Conservation (phyloP, 441 rosid species). For the Pelargonium myrrhifolium region DNA sequence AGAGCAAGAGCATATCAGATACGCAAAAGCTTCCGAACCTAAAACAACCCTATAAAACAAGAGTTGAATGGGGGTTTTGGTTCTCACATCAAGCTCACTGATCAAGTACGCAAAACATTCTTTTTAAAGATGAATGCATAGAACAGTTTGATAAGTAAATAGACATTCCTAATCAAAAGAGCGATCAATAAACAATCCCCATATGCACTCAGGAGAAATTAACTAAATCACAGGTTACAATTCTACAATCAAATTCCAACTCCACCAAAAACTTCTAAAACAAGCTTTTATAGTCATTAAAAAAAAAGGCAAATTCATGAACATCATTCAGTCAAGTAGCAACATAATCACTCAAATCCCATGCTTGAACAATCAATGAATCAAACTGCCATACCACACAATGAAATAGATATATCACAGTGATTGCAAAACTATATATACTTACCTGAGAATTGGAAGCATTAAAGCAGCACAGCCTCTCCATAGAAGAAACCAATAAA, state of each 20-base stretch:
- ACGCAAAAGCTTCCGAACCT: too few relatives aligned
- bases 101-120: too few relatives aligned
- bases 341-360: background rate
- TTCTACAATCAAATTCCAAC: conserved; percentile 13
- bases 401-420: background rate
- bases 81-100: too few relatives aligned
- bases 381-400: conserved; percentile 3
- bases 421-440: conserved; percentile 4
- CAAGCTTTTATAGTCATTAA: background rate
- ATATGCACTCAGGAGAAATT: background rate
- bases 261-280: conserved; percentile 4
- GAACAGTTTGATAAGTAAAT: too few relatives aligned
- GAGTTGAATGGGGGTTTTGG: background rate
- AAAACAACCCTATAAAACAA: background rate
- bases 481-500: conserved; percentile 37
- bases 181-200: conserved; percentile 9
- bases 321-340: background rate
- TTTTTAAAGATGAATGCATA: too few relatives aligned
- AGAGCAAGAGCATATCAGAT: background rate
- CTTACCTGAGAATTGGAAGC: conserved; percentile 50
- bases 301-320: background rate
- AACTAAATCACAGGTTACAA: conserved; percentile 9
- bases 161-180: conserved; percentile 6
- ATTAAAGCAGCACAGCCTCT: conserved; percentile 51
- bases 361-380: background rate